Percentiles rank a stretch among this genome's conserved stretches.
These are phyloP conservation scores for Macrolepiota fuliginosa DNA, from an alignment of 768 basidiomycete species.

Conservation along the genomic window DNA sequence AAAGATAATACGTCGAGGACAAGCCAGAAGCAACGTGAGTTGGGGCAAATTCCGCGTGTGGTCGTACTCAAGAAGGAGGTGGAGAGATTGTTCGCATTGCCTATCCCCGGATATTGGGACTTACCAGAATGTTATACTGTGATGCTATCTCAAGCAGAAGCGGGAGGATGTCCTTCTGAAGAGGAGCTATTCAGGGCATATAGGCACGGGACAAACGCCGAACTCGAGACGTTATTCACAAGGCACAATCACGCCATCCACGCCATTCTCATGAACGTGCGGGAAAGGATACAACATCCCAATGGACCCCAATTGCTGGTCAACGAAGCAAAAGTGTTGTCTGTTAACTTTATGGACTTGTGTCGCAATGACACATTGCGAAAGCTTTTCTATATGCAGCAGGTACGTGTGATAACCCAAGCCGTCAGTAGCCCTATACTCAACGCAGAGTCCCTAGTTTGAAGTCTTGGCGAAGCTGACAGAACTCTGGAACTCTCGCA, in stretches of 20 bases:
- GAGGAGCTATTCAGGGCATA: slow-evolving; percentile 36
- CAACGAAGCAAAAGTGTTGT: slow-evolving; percentile 38
- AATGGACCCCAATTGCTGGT: slow-evolving; percentile 32
- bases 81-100: slow-evolving; percentile 42
- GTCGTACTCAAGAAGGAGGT: slow-evolving; percentile 44
- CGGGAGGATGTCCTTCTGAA: slow-evolving; percentile 31
- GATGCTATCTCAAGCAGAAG: slow-evolving; percentile 21
- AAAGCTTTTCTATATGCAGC: slow-evolving; percentile 54
- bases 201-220: slow-evolving; percentile 16
- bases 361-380: slow-evolving; percentile 40
- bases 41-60: slow-evolving; percentile 43
- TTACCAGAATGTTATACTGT: slow-evolving; percentile 35
- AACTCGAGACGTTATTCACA: slow-evolving; percentile 25
- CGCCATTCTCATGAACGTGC: slow-evolving; percentile 31
- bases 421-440: neutral
- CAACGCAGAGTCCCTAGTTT: slow-evolving; percentile 30
- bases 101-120: slow-evolving; percentile 48
- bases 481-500: slow-evolving; percentile 46
- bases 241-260: slow-evolving; percentile 34
- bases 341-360: slow-evolving; percentile 44
- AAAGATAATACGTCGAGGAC: slow-evolving; percentile 17
- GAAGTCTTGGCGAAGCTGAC: slow-evolving; percentile 44
- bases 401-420: slow-evolving; percentile 28
- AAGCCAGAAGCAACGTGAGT: slow-evolving; percentile 24
- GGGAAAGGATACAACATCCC: slow-evolving; percentile 24